Evolutionary conservation across 371 early-diverging fungal species (phyloP).

Genomic region (Rhizopus sp.): DNA sequence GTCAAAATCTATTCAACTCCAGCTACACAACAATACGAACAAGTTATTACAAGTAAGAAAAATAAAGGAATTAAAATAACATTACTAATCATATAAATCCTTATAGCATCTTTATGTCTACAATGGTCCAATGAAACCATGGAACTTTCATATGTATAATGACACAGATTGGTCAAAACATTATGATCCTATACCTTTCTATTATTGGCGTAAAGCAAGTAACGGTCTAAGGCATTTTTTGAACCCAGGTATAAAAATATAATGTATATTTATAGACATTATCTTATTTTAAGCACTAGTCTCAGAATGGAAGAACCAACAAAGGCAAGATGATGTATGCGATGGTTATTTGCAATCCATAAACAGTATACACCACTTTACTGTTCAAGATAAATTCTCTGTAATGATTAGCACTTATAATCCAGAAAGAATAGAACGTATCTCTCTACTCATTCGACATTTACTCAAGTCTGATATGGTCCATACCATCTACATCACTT

Average conservation of each 20-base stretch:
- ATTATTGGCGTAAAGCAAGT: slow-evolving; percentile 29
- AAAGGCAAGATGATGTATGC: slow-evolving; percentile 20
- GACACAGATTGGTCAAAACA: slow-evolving; percentile 30
- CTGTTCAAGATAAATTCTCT: slow-evolving; percentile 38
- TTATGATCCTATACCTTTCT: slow-evolving; percentile 31
- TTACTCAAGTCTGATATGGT: slow-evolving; percentile 28
- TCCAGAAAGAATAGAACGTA: slow-evolving; percentile 46
- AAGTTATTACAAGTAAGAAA: not conserved
- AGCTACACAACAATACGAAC: not conserved
- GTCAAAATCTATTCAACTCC: not conserved
- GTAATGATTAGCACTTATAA: slow-evolving; percentile 52
- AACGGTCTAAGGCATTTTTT: slow-evolving; percentile 16
- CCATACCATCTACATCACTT: slow-evolving; percentile 47
- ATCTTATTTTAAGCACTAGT: too few relatives aligned
- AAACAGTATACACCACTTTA: slow-evolving; percentile 9
- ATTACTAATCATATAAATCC: not conserved
- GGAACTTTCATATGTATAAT: slow-evolving; percentile 32
- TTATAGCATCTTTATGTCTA: slow-evolving; percentile 16
- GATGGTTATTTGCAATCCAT: slow-evolving; percentile 10
- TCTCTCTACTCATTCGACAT: slow-evolving; percentile 38
- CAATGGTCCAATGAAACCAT: slow-evolving; percentile 34
- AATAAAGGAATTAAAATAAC: not conserved
- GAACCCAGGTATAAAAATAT: slow-evolving; percentile 9
- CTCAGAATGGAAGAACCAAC: slow-evolving; percentile 16
- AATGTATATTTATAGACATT: not conserved